Evolutionary conservation across 2,329 filamentous ascomycete species (phyloP).

Genomic region (Pseudocercospora crystallina): DNA sequence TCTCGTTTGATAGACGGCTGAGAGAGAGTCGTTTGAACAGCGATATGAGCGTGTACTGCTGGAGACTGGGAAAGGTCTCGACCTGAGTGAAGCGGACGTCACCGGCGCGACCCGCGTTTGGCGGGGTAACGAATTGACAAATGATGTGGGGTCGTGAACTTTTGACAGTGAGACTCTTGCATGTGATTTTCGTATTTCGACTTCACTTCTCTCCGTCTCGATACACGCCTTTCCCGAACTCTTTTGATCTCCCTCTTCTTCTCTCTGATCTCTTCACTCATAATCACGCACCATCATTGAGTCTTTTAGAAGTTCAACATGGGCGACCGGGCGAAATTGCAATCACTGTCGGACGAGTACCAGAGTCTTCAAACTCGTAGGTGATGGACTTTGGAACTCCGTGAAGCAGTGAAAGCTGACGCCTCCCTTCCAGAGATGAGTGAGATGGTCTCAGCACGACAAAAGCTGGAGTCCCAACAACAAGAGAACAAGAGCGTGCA

Average conservation of each 20-base stretch:
- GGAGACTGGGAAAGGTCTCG: too few relatives aligned
- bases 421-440: slow-evolving; percentile 66
- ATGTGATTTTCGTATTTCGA: too few relatives aligned
- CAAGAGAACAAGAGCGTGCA: slow-evolving; percentile 90
- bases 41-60: neutral
- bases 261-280: too few relatives aligned
- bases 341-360: slow-evolving; percentile 82
- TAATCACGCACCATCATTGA: too few relatives aligned
- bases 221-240: too few relatives aligned
- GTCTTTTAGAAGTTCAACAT: slow-evolving; percentile 23
- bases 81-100: too few relatives aligned
- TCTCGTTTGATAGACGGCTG: neutral
- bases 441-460: slow-evolving; percentile 70
- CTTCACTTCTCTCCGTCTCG: too few relatives aligned
- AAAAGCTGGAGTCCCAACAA: slow-evolving; percentile 90
- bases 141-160: too few relatives aligned
- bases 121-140: too few relatives aligned
- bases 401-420: neutral
- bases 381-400: slow-evolving; percentile 12
- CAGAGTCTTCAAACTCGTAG: slow-evolving; percentile 81
- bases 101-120: too few relatives aligned
- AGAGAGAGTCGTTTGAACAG: neutral
- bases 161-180: too few relatives aligned
- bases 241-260: too few relatives aligned
- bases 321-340: slow-evolving; percentile 67